Evolutionary conservation across 2,329 filamentous ascomycete genomes (phyloP), one percentile per base, ranked within the genome.

Genomic region (Botrytis elliptica): DNA sequence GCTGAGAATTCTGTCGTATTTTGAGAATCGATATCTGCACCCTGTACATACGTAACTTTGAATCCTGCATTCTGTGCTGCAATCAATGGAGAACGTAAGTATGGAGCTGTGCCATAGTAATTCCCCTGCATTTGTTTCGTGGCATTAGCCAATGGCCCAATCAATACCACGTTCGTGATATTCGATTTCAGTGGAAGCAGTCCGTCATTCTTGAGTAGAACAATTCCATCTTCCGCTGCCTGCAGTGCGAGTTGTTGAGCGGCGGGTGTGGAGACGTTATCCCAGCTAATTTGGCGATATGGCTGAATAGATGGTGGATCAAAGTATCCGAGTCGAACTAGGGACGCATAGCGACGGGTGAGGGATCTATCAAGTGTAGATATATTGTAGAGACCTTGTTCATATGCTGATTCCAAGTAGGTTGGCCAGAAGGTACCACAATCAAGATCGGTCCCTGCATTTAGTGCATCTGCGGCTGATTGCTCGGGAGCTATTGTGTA

Each of bases 261-360:
- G 5, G 38, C 38, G 9, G 67, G 65, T 14, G 78, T 79, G 18
- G 60, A 67, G 20, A 79, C 78, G 62, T 79, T 85, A 0, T 82
- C 80, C 83, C 86, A 90, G 5, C 81, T 82, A 0, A 92, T 80
- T 64, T 85, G 82, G 8, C 87, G 83, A 80, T 89, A 90, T 25
- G 82, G 82, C 72, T 82, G 77, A n/a, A 81, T 77, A 3, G 79
- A 82, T 1, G 84, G 78, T 1, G 83, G 82, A 76, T 90, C 87
- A 75, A 91, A 91, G 78, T 88, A 90, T 4, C 89, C 89, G 0
- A 86, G 82, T 4, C 84, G 84, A 22, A 90, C 84, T 9, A 91
- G 84, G 0, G 85, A 86, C 12, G 85, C 83, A 76, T 89, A 90
- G 25, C 86, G 83, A 8, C 89, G 85, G 10, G 82, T 83, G 0